These are phyloP conservation scores for Cajanus cajan DNA, from an alignment of 306 rosid species.

Conservation along the genomic window DNA sequence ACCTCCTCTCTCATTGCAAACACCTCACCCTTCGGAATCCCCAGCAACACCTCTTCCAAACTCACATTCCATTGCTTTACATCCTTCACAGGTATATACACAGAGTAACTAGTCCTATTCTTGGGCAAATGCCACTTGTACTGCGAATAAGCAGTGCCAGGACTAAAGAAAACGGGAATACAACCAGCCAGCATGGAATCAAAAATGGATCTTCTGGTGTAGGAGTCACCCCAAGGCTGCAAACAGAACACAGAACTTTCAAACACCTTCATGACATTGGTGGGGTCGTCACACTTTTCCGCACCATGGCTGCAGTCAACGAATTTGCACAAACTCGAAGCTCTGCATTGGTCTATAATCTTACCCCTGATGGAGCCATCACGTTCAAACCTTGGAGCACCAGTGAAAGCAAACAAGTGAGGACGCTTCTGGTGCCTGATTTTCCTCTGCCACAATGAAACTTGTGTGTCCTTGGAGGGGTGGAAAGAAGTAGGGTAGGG, in stretches of 20 bases:
- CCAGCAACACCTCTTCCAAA: constrained; percentile 53
- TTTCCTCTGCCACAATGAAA: constrained; percentile 55
- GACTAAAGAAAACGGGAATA: constrained; percentile 88
- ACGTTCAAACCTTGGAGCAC: constrained; percentile 79
- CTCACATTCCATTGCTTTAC: constrained; percentile 50
- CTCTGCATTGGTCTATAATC: constrained; percentile 63
- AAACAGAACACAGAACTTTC: constrained; percentile 65
- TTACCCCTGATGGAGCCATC: constrained; percentile 54
- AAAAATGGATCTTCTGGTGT: constrained; percentile 83
- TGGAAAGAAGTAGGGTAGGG: constrained; percentile 87
- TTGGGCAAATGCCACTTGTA: constrained; percentile 72
- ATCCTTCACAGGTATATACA: constrained; percentile 68
- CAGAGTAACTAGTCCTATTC: constrained; percentile 61
- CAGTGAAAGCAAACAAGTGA: constrained; percentile 62
- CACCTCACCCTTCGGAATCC: constrained; percentile 52
- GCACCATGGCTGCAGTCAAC: constrained; percentile 60
- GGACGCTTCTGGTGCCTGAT: constrained; percentile 46
- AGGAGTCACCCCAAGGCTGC: constrained; percentile 89
- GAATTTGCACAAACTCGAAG: constrained; percentile 51
- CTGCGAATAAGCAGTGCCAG: constrained; percentile 85
- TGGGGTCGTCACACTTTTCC: constrained; percentile 64
- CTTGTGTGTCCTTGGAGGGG: constrained; percentile 43
- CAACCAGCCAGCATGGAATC: constrained; percentile 88
- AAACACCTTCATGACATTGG: constrained; percentile 57
- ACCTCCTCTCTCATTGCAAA: constrained; percentile 77